Conservation (phyloP, 306 rosid species). For the Vigna angularis region DNA sequence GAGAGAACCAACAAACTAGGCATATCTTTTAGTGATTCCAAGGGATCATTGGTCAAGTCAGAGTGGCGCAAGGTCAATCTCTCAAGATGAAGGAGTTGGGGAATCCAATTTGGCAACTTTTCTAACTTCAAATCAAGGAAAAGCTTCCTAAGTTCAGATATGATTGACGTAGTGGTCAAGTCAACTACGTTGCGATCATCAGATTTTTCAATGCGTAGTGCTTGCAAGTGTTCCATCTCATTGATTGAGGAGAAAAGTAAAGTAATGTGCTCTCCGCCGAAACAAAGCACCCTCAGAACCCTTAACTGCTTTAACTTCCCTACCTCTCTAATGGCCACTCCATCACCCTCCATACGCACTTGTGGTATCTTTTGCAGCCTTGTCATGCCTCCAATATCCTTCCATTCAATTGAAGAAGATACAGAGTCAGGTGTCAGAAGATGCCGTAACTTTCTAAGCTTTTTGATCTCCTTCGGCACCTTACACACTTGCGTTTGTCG, state of each 20-base stretch:
- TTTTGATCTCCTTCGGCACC: neutral
- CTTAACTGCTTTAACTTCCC: constrained; percentile 4
- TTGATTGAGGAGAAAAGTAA: neutral
- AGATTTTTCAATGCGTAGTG: neutral
- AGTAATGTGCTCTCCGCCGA: fast-evolving
- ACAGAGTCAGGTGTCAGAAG: neutral
- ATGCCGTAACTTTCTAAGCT: neutral
- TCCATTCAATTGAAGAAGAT: neutral
- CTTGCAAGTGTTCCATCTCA: constrained; percentile 16
- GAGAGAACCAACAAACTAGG: neutral
- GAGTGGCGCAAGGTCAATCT: fast-evolving
- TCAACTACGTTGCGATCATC: fast-evolving
- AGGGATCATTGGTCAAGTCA: neutral
- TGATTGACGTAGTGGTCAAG: neutral
- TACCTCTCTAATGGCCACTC: neutral
- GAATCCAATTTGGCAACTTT: constrained; percentile 5
- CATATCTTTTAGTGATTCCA: neutral
- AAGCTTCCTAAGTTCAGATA: neutral
- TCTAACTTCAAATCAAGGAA: fast-evolving
- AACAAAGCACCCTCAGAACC: neutral
- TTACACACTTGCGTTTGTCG: fast-evolving
- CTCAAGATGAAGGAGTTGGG: neutral
- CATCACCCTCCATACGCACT: neutral
- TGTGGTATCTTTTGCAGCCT: too few species aligned
- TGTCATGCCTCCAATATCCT: neutral